Evolutionary conservation across 371 early-diverging fungal genomes (phyloP), one percentile per base, ranked within the genome.

Genomic region (Syncephalastrum monosporum): DNA sequence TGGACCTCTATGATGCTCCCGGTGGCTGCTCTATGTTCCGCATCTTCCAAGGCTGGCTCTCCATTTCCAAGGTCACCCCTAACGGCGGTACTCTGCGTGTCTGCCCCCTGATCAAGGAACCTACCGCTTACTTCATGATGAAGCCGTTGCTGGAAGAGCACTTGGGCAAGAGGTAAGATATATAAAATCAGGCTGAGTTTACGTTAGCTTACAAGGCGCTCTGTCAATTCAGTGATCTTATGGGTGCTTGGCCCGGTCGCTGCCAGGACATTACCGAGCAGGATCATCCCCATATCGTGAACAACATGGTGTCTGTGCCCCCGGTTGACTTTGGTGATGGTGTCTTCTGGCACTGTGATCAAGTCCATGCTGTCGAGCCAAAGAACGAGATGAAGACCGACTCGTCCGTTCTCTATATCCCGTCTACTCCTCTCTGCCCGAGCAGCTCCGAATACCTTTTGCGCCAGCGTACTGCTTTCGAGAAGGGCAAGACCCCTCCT

Each of bases 291-390:
- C 68, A 64, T 29, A 77, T 77, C 42, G 62, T 67, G 7, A 62
- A 74, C 12, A 63, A 33, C 15, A 69, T 77, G 72, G 64, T 73
- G 17, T 65, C 72, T 14, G 50, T 71, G 27, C 74, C 74, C 25
- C 65, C 56, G 6, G 68, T 77, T 13, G 53, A 68, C 7, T 63
- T 60, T 45, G 74, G 77, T 25, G 77, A 74, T 61, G 74, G 60
- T 19, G 69, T 76, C 10, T 73, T 72, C 25, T 76, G 73, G 72
- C 74, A 73, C 43, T 71, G 75, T 47, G 77, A 77, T 53, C 61
- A 59, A 51, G 70, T 74, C 1, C 74, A 77, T 55, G 62, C 71
- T 13, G 74, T 77, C 14, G 77, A 77, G 23, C 58, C 50, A 10
- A 58, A 61, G 46, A 67, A 71, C 29, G 53, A 53, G 14, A 68